Conservation (phyloP, 106 monocot genomes). For the Dendrobium officinale region DNA sequence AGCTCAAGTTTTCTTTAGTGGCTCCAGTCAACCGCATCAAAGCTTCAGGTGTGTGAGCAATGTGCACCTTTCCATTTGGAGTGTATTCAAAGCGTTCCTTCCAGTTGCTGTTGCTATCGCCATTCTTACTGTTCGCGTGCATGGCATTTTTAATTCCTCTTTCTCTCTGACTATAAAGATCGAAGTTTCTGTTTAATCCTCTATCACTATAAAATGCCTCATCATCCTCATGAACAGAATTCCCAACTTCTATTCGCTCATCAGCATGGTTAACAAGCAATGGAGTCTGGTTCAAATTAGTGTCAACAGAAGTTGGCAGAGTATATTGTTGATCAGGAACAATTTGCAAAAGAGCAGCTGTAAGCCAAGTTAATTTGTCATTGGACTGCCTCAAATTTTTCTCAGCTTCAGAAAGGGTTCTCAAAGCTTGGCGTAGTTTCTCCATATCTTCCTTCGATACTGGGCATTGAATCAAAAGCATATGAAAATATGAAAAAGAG, state of each 20-base stretch:
- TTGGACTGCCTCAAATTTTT: conserved; percentile 77
- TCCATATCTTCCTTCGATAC: conserved; percentile 86
- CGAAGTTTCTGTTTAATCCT: conserved; percentile 11
- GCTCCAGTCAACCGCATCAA: background rate
- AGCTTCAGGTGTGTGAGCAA: conserved; percentile 8
- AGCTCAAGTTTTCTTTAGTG: conserved; percentile 1
- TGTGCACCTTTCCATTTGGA: conserved; percentile 10
- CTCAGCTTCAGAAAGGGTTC: conserved; percentile 83
- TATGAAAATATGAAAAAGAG: background rate
- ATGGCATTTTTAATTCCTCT: conserved; percentile 5
- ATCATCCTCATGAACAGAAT: conserved; percentile 11
- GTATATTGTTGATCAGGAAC: conserved; percentile 76
- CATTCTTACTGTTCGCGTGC: conserved; percentile 11
- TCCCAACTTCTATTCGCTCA: conserved; percentile 14
- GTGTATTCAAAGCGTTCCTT: conserved; percentile 6
- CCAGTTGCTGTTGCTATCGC: background rate
- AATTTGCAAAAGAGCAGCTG: conserved; percentile 91
- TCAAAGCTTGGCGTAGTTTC: conserved; percentile 77
- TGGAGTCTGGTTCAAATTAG: conserved; percentile 45
- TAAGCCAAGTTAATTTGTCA: conserved; percentile 97
- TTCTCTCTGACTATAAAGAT: conserved; percentile 3
- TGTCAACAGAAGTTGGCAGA: conserved; percentile 40
- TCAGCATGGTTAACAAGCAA: conserved; percentile 14
- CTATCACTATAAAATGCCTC: conserved; percentile 9
- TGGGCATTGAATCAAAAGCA: conserved; percentile 27